Conservation (phyloP, 352 stramenopile species). For the Globisporangium paroecandrum region DNA sequence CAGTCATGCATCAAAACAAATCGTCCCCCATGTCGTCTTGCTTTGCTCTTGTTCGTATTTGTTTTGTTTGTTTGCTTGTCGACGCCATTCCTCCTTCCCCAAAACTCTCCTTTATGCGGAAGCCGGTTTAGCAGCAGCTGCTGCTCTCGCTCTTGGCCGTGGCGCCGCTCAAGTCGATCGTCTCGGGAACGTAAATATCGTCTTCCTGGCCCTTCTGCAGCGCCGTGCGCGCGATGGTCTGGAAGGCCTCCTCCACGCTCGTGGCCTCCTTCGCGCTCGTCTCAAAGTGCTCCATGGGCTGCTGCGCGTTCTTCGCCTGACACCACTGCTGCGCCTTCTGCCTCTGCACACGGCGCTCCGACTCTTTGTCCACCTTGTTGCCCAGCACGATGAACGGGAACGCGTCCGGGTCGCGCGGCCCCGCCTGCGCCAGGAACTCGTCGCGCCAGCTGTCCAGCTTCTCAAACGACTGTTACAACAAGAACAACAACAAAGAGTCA, state of each 20-base stretch:
- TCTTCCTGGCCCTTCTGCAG: constrained; percentile 86
- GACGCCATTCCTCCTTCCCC: background rate
- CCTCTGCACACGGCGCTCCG: constrained; percentile 82
- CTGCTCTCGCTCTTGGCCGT: constrained; percentile 64
- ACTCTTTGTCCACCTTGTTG: constrained; percentile 98
- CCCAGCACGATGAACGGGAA: constrained; percentile 98
- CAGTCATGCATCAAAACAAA: constrained; percentile 1
- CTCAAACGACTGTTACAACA: constrained; percentile 89
- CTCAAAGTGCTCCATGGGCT: constrained; percentile 96
- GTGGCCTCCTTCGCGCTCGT: constrained; percentile 97
- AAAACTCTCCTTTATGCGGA: background rate
- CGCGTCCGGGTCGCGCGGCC: constrained; percentile 83
- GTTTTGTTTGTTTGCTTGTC: constrained; percentile 3
- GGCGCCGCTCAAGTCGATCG: constrained; percentile 78
- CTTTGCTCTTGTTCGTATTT: background rate
- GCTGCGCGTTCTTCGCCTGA: constrained; percentile 76
- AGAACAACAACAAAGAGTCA: background rate
- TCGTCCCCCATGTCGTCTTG: background rate
- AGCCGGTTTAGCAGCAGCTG: constrained; percentile 58
- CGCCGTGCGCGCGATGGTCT: constrained; percentile 88
- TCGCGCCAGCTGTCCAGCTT: constrained; percentile 97
- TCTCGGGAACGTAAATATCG: constrained; percentile 86
- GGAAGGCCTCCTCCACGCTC: constrained; percentile 97
- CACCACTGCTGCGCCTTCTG: constrained; percentile 94
- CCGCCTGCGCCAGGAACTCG: constrained; percentile 95